Conservation (phyloP, 164 flowering plant species). For the Protea cynaroides region DNA sequence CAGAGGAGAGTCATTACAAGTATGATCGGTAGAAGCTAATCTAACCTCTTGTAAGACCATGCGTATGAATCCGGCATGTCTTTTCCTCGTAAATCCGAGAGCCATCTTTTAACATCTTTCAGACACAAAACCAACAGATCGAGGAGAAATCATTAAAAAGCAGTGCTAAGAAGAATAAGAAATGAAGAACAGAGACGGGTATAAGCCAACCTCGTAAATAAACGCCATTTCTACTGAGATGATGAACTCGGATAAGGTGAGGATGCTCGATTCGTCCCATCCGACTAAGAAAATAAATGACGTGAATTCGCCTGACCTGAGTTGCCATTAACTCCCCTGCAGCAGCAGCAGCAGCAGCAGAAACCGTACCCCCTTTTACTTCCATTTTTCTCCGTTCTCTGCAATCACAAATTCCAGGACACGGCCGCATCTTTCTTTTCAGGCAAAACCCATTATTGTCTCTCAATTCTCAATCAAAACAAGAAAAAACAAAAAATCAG, state of each 20-base stretch:
- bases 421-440: background rate
- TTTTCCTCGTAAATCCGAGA: slow-evolving; percentile 67
- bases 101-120: slow-evolving; percentile 82
- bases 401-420: background rate
- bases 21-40: background rate
- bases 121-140: background rate
- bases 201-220: slow-evolving; percentile 41
- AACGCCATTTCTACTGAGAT: slow-evolving; percentile 39
- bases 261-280: slow-evolving; percentile 66
- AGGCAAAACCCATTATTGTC: background rate
- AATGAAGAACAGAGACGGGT: background rate
- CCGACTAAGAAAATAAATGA: slow-evolving; percentile 63
- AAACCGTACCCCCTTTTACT: slow-evolving; percentile 12
- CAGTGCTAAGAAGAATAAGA: background rate
- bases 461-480: background rate
- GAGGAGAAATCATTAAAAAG: background rate
- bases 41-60: slow-evolving; percentile 81
- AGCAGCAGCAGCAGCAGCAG: too few species aligned
- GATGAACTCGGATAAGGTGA: slow-evolving; percentile 72
- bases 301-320: slow-evolving; percentile 31
- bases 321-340: slow-evolving; percentile 32
- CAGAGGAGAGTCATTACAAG: background rate
- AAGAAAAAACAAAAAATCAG: background rate
- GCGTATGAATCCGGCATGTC: slow-evolving; percentile 72
- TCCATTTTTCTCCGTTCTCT: slow-evolving; percentile 23